Evolutionary conservation across 2,329 filamentous ascomycete genomes (phyloP), one percentile per base, ranked within the genome.

Genomic region (Fusarium humuli): DNA sequence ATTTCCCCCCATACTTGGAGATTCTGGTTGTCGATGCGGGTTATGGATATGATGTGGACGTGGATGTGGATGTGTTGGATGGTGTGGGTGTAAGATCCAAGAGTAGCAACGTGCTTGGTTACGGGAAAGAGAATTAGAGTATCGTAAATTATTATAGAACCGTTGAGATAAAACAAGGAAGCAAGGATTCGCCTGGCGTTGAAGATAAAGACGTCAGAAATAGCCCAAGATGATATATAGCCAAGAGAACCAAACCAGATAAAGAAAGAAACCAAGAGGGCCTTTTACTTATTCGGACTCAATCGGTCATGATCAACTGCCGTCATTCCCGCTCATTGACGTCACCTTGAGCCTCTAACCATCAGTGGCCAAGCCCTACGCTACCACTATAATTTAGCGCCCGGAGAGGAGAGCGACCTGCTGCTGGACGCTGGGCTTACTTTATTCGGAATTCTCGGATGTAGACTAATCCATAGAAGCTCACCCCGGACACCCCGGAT

Each of bases 1-100:
- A 61, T 81, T 81, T 18, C 29, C 59, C 42, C 84, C 81, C 88
- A 91, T 90, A 61, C 18, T 22, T 53, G 34, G 4, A 25, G 48
- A 37, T 37, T 34, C 63, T 27, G 41, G 16, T 60, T 32, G 29
- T 40, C 18, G 45, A 37, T 25, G 42, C 37, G 29, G 30, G 12
- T 55, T 46, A 48, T 49, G 47, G 25, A 41, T 11, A 46, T 59
- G 40, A 16, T 18, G 44, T 37, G 29, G 42, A 23, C 4, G 46
- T 37, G 29, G 42, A 16, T 18, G 44, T 37, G 29, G 42, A 23
- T 5, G 46, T 37, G 29, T 40, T 55, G 57, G 41, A 23, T n/a
- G 45, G 29, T 25, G 42, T 57, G 54, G 41, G 41, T 58, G 40
- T 50, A 52, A 37, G 29, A 44, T 29, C 48, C 46, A 44, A 46